phyloP scores from a whole-genome alignment of 177 flowering plant genomes.

The Vitis hybrid region DNA sequence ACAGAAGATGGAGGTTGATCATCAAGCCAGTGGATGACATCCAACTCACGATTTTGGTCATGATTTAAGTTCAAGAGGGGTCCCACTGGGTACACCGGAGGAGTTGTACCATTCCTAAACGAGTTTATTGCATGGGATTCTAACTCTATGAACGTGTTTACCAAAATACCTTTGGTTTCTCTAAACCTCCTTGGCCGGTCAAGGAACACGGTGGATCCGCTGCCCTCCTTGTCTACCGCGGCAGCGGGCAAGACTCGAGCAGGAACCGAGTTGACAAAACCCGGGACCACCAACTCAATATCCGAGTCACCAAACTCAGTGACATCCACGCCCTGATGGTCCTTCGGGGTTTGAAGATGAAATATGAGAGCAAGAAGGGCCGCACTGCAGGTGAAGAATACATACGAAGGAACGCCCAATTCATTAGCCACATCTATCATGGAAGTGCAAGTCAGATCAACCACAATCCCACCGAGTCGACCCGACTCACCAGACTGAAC shows the following conservation, averaged over 20 bases:
- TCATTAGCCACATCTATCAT: conserved; percentile 24
- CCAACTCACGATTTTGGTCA: neutral
- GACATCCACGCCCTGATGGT: neutral
- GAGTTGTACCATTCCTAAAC: conserved; percentile 7
- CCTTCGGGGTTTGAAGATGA: neutral
- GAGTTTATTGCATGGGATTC: conserved; percentile 26
- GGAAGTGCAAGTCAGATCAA: conserved; percentile 18
- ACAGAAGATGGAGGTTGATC: conserved; percentile 26
- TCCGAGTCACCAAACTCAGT: conserved; percentile 19
- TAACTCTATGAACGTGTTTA: conserved; percentile 29
- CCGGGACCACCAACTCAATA: conserved; percentile 20
- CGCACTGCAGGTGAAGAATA: conserved; percentile 23
- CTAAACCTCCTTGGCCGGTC: conserved; percentile 3
- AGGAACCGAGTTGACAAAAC: conserved; percentile 24
- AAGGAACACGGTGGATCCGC: neutral
- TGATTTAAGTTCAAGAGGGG: conserved; percentile 16
- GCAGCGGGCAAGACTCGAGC: conserved; percentile 19
- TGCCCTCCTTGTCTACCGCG: neutral
- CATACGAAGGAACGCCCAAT: conserved; percentile 22
- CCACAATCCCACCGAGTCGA: conserved; percentile 23
- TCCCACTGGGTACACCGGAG: conserved; percentile 30
- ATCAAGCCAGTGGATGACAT: conserved; percentile 35
- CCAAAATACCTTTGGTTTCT: conserved; percentile 28
- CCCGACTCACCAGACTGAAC: neutral
- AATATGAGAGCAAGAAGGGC: conserved; percentile 8